Base-by-base conservation (phyloP, 2,329 filamentous ascomycete species). In the Ophiocordyceps camponoti-floridani region DNA sequence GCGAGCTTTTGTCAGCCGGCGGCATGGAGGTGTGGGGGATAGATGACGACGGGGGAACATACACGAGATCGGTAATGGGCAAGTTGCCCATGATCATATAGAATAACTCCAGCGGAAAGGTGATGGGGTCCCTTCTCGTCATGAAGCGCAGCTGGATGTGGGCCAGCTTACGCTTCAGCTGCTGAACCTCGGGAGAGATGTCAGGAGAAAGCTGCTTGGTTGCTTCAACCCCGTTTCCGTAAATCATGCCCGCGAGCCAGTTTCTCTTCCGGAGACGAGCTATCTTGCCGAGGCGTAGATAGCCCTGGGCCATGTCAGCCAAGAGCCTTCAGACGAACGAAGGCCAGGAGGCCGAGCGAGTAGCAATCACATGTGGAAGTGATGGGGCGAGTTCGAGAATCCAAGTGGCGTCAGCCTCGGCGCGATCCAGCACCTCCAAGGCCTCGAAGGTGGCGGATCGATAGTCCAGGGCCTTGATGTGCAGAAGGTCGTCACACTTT, bases 391-490 rank as follows among this genome's bases (percentile, higher is more conserved):
- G 55, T 45, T 66, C 62, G 16, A 67, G 48, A 19, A 67, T 58
- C 62, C 64, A 67, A 50, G 63, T 60, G 9, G 65, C 64, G 45
- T 67, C 64, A 31, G 49, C 56, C 47, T 53, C 56, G 13, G 65
- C 65, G 23, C 60, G 58, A 5, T 56, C 58, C 2, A 66, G 52
- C 45, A 64, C 58, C 8, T 54, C 51, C 35, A 66, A 51, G 19
- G 57, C 58, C 46, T 66, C 62, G 45, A 64, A 65, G 0, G 60
- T 62, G 2, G 62, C 63, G 16, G 63, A 62, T 4, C 63, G 56
- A 45, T 64, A 62, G 49, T 66, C 63, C 11, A 67, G 52, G 3
- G 64, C 63, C 46, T 62, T 58, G 37, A 66, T 56, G 44, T 67
- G 65, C 9, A 58, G 41, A 2, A 46, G 44, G 13, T 63, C 57